These are phyloP conservation scores for Coprinopsis sp. DNA, from an alignment of 768 basidiomycete genomes.

Conservation along the genomic window DNA sequence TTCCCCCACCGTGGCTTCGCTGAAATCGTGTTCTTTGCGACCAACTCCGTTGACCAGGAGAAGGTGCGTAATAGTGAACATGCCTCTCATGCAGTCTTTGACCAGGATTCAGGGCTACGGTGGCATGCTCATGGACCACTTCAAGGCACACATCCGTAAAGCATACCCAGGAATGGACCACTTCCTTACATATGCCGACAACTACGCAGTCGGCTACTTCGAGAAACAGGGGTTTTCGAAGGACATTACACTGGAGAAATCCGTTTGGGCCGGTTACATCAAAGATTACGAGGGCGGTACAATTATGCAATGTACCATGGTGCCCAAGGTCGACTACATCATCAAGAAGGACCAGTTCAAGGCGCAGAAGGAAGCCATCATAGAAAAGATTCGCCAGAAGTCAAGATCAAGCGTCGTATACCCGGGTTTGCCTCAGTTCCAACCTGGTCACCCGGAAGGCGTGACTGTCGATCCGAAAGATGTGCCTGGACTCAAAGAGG, in stretches of 20 bases:
- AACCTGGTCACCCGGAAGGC: slow-evolving; percentile 47
- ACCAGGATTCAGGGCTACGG: slow-evolving; percentile 75
- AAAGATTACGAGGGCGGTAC: slow-evolving; percentile 99
- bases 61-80: slow-evolving; percentile 57
- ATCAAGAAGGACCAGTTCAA: slow-evolving; percentile 71
- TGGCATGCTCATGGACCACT: slow-evolving; percentile 97
- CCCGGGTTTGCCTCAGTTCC: slow-evolving; percentile 73
- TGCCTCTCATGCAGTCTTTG: not conserved
- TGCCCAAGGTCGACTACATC: slow-evolving; percentile 89
- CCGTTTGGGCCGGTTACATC: slow-evolving; percentile 97
- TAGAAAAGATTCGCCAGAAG: slow-evolving; percentile 81
- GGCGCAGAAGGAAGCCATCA: slow-evolving; percentile 83
- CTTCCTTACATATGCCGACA: slow-evolving; percentile 98
- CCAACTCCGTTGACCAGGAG: slow-evolving; percentile 93
- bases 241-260: slow-evolving; percentile 88
- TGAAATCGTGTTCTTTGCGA: slow-evolving; percentile 98
- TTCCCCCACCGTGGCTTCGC: slow-evolving; percentile 94
- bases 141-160: slow-evolving; percentile 86
- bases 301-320: slow-evolving; percentile 97
- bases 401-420: slow-evolving; percentile 86
- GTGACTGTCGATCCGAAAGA: slow-evolving; percentile 64
- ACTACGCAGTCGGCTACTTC: slow-evolving; percentile 98
- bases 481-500: slow-evolving; percentile 88
- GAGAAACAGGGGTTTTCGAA: slow-evolving; percentile 99
- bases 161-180: slow-evolving; percentile 86